Base-by-base conservation (phyloP, 768 basidiomycete genomes). In the Ramaria sp. region DNA sequence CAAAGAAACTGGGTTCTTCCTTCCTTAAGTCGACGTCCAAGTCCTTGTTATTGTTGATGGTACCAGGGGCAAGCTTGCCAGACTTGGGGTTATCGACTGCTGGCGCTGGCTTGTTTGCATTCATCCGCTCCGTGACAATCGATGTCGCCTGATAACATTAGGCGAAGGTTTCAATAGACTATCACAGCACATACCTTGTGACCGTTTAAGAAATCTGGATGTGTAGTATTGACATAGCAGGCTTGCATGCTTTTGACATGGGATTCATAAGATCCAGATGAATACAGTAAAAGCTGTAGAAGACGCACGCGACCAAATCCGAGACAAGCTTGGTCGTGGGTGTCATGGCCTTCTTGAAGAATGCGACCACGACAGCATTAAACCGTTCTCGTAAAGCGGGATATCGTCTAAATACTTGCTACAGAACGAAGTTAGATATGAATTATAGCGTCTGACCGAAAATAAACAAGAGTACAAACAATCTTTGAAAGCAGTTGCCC, bases 151-250 rank as follows among this genome's bases (percentile, higher is more conserved):
- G 60, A 6, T 19, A 52, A 57, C 38, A 43, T n/a, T 59, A 46
- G 54, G 55, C 3, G 19, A 7, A 15, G 20, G 17, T 48, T 45
- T 12, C 22, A 22, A 7, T 42, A 45, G 7, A 47, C 57, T 57
- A 9, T 17, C 22, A 30, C 41, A 54, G 22, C 17, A 64, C 65
- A 39, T 54, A 78, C 87, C 73, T 87, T 93, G 73, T 99, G 95
- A 22, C 96, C 96, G 60, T 84, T 89, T 67, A 99, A 81, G 74
- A 99, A 98, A 72, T 99, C 96, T 1, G 96, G 96, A 68, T 99
- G 96, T 1, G 95, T 98, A 13, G 96, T 98, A 73, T 99, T 99
- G 65, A 99, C 87, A 68, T 98, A 99, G 69, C 92, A 95, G 38
- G 94, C 92, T 75, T 98, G 95, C 93, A 97, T 97, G 37, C 88